phyloP scores from a whole-genome alignment of 2,329 filamentous ascomycete genomes.

The Colletotrichum caudatum region DNA sequence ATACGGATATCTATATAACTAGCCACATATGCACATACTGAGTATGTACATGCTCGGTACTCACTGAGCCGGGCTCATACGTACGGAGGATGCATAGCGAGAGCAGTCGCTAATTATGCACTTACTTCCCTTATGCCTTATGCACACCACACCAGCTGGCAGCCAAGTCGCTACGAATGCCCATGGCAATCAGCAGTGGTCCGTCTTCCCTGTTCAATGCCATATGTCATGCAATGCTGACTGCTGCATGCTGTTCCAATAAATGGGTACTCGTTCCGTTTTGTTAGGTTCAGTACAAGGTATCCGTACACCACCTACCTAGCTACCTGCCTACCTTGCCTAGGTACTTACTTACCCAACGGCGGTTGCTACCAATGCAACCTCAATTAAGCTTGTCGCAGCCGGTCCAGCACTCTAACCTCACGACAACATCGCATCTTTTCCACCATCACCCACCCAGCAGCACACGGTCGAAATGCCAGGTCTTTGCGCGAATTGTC shows the following conservation, averaged over 20 bases:
- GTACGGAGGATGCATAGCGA: no score
- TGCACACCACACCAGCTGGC: not conserved
- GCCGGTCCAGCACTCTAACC: conserved; percentile 7
- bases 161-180: not conserved
- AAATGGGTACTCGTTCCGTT: conserved; percentile 32
- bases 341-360: no score
- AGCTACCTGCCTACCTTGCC: no score
- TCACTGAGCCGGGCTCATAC: accelerated
- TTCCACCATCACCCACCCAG: conserved; percentile 8
- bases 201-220: not conserved
- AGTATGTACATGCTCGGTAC: not conserved
- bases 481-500: not conserved
- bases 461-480: not conserved
- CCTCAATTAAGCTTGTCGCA: conserved; percentile 33
- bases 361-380: not conserved
- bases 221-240: not conserved
- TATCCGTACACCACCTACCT: no score
- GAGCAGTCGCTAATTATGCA: not conserved
- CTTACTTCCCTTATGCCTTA: not conserved
- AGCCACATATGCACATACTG: no score
- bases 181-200: not conserved
- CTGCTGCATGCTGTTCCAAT: conserved; percentile 5
- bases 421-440: conserved; percentile 21
- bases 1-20: no score
- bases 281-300: not conserved